A percentile compares a stretch with the other conserved stretches of the same genome.
These are phyloP conservation scores for Arthrinium phaeospermum DNA, from an alignment of 2,329 filamentous ascomycete genomes.

Conservation along the genomic window DNA sequence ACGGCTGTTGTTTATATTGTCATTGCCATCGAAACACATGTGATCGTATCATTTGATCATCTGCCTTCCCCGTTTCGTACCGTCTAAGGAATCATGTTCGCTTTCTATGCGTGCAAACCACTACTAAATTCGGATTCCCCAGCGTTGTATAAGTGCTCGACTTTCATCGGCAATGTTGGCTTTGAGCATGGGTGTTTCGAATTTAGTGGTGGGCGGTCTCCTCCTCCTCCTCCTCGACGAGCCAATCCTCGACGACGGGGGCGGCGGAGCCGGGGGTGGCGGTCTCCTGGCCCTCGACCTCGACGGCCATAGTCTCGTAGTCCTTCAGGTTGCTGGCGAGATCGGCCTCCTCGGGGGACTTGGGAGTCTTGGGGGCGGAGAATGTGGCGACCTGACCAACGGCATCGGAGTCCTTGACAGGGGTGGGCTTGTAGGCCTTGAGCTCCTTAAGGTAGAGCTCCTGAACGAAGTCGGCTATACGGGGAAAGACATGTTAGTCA, in stretches of 20 bases:
- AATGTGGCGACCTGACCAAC: slow-evolving; percentile 93
- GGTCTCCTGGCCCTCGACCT: slow-evolving; percentile 85
- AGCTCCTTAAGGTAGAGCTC: slow-evolving; percentile 97
- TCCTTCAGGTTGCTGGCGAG: slow-evolving; percentile 89
- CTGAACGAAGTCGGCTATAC: slow-evolving; percentile 91
- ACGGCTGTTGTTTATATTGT: not conserved
- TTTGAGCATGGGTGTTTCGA: not conserved
- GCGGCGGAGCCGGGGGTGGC: slow-evolving; percentile 64
- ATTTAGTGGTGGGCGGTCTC: slow-evolving; percentile 59
- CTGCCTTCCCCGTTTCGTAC: slow-evolving; percentile 16
- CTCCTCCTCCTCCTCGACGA: slow-evolving; percentile 77
- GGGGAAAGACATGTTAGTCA: slow-evolving; percentile 4
- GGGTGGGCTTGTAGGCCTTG: slow-evolving; percentile 88
- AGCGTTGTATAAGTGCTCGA: slow-evolving; percentile 9
- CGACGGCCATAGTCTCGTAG: slow-evolving; percentile 93
- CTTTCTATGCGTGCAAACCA: slow-evolving; percentile 9
- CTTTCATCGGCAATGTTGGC: not conserved
- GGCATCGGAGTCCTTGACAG: slow-evolving; percentile 84
- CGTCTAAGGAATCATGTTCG: slow-evolving; percentile 4
- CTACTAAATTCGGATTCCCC: slow-evolving; percentile 3
- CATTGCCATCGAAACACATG: slow-evolving; percentile 10
- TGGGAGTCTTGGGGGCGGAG: slow-evolving; percentile 76
- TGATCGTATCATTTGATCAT: not conserved
- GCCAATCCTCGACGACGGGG: slow-evolving; percentile 72
- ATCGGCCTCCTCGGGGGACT: slow-evolving; percentile 91